phyloP scores from a whole-genome alignment of 2,329 filamentous ascomycete genomes.

The Fusarium graminum region DNA sequence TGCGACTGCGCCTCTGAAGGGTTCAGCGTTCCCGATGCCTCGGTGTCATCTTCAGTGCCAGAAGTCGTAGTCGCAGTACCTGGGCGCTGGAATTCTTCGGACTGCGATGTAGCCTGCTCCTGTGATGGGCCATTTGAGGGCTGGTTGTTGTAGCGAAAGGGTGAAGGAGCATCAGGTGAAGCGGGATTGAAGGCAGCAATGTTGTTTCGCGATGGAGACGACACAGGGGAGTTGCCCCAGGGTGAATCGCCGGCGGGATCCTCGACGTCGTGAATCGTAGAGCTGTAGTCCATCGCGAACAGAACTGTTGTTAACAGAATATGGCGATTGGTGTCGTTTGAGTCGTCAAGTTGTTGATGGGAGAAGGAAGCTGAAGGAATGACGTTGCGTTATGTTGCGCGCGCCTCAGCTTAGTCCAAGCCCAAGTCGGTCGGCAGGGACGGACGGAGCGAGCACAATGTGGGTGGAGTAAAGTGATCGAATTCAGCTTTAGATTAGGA shows the following conservation, averaged over 20 bases:
- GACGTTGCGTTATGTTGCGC: conserved; percentile 48
- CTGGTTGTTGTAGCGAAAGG: conserved; percentile 61
- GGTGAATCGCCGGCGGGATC: conserved; percentile 66
- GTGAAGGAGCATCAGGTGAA: conserved; percentile 56
- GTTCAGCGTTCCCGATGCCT: conserved; percentile 51
- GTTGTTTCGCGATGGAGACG: conserved; percentile 63
- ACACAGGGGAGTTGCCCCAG: conserved; percentile 67
- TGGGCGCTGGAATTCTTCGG: conserved; percentile 60
- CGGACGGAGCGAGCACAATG: conserved; percentile 29
- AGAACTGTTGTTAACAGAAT: conserved; percentile 23
- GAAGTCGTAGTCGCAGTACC: conserved; percentile 62
- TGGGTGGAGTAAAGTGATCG: conserved; percentile 30
- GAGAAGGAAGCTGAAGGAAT: conserved; percentile 38
- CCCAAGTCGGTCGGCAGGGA: conserved; percentile 40
- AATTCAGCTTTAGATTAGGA: conserved; percentile 18
- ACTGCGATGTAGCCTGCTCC: conserved; percentile 52
- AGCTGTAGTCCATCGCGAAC: conserved; percentile 68
- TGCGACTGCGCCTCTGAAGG: conserved; percentile 37
- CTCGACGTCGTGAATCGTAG: conserved; percentile 67
- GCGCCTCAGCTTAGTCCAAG: conserved; percentile 21
- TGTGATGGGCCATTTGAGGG: conserved; percentile 60
- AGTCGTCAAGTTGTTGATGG: conserved; percentile 24
- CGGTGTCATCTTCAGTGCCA: conserved; percentile 58
- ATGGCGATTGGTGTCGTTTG: conserved; percentile 19
- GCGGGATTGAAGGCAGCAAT: conserved; percentile 59